A percentile compares a stretch with the other conserved stretches of the same genome.
These are phyloP conservation scores for Amaranthus palmeri DNA, from an alignment of 148 eudicot genomes.

Conservation along the genomic window DNA sequence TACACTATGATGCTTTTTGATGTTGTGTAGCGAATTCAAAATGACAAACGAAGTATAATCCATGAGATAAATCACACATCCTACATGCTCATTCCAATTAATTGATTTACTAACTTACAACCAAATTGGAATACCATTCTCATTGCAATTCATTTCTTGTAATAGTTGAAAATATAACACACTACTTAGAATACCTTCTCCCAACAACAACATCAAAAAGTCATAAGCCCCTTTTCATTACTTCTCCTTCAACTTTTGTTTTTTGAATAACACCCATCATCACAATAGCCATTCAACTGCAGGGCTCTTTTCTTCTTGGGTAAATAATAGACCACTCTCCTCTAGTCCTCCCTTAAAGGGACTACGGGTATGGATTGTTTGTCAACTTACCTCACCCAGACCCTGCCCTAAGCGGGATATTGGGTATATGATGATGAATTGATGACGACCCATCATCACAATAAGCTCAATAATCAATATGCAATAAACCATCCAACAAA, in stretches of 20 bases:
- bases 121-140: not conserved
- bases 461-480: not conserved
- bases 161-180: slow-evolving; percentile 1
- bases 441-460: slow-evolving; percentile 1
- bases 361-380: no score
- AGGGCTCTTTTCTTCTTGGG: no score
- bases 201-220: slow-evolving; percentile 3
- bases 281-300: no score
- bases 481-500: not conserved
- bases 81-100: not conserved
- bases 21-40: no score
- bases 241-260: slow-evolving; percentile 3
- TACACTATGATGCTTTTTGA: no score
- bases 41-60: not conserved
- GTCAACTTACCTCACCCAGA: no score
- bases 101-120: not conserved
- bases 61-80: not conserved
- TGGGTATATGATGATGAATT: no score
- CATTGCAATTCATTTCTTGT: not conserved
- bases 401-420: no score
- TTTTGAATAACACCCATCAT: slow-evolving; percentile 5
- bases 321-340: no score
- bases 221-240: not conserved
- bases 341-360: no score
- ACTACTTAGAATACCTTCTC: not conserved